phyloP scores from a whole-genome alignment of 2,329 filamentous ascomycete genomes.

The Zasmidium citrigriseum region DNA sequence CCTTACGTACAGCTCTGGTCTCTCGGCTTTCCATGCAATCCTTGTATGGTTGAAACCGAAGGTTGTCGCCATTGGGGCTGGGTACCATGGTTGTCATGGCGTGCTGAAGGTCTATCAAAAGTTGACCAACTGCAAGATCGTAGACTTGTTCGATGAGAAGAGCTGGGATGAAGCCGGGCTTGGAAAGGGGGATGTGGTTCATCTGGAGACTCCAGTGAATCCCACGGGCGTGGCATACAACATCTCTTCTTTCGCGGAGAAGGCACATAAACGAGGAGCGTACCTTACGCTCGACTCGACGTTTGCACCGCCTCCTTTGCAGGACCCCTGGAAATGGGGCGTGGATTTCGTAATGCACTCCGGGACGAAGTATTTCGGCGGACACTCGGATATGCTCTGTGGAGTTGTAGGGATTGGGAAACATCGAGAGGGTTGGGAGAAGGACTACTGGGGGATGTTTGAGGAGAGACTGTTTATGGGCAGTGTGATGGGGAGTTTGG shows the following conservation, averaged over 20 bases:
- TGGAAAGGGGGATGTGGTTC: constrained; percentile 76
- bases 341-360: constrained; percentile 89
- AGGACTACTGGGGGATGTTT: constrained; percentile 54
- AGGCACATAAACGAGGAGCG: constrained; percentile 72
- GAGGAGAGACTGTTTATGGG: constrained; percentile 77
- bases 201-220: constrained; percentile 92
- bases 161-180: constrained; percentile 63
- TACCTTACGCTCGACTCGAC: constrained; percentile 84
- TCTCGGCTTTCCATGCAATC: constrained; percentile 85
- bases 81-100: constrained; percentile 93
- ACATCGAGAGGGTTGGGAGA: constrained; percentile 51
- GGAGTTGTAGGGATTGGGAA: constrained; percentile 72
- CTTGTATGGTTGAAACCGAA: constrained; percentile 82
- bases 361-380: constrained; percentile 94
- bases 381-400: constrained; percentile 90
- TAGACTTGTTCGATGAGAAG: constrained; percentile 59
- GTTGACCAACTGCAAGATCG: constrained; percentile 71
- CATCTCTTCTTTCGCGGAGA: constrained; percentile 69
- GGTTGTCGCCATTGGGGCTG: constrained; percentile 76
- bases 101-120: constrained; percentile 73
- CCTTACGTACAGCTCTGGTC: constrained; percentile 79
- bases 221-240: constrained; percentile 80
- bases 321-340: constrained; percentile 79
- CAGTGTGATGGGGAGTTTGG: constrained; percentile 81
- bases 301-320: constrained; percentile 86